These are phyloP conservation scores for Limonium bicolor DNA, from an alignment of 148 eudicot genomes.

Conservation along the genomic window DNA sequence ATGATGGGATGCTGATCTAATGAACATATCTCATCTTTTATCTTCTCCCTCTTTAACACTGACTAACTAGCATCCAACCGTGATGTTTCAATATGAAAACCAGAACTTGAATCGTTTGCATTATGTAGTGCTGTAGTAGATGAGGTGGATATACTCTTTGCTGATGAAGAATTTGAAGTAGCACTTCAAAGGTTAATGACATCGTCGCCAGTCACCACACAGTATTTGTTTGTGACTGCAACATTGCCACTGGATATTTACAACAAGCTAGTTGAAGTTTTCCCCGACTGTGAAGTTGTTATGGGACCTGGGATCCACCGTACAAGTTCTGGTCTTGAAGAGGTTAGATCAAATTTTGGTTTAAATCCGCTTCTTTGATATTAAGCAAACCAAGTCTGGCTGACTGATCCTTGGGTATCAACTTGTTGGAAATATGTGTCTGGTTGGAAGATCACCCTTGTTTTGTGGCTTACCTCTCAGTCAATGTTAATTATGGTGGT, in stretches of 20 bases:
- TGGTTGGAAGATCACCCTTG: no score
- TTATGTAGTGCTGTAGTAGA: slow-evolving; percentile 78
- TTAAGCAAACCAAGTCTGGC: no score
- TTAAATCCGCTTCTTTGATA: no score
- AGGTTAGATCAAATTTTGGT: slow-evolving; percentile 29
- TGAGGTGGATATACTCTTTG: slow-evolving; percentile 87
- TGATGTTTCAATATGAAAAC: no score
- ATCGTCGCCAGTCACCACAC: slow-evolving; percentile 53
- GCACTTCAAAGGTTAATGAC: slow-evolving; percentile 59
- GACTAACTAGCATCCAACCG: background rate
- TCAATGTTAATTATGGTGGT: no score
- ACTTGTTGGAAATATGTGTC: no score
- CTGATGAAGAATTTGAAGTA: slow-evolving; percentile 73
- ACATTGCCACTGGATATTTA: slow-evolving; percentile 76
- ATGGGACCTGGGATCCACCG: slow-evolving; percentile 97
- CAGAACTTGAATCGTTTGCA: background rate
- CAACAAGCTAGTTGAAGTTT: slow-evolving; percentile 69
- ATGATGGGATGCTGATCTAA: no score
- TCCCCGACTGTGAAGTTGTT: slow-evolving; percentile 84
- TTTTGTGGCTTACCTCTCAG: no score
- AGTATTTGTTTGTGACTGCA: slow-evolving; percentile 94
- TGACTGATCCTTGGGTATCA: no score
- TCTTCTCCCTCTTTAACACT: background rate
- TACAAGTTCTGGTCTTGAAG: slow-evolving; percentile 84
- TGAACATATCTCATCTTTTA: no score